A percentile compares a stretch with the other conserved stretches of the same genome.
Conservation (phyloP, 202 grass and related monocot species). For the Cymbopogon flexuosus region DNA sequence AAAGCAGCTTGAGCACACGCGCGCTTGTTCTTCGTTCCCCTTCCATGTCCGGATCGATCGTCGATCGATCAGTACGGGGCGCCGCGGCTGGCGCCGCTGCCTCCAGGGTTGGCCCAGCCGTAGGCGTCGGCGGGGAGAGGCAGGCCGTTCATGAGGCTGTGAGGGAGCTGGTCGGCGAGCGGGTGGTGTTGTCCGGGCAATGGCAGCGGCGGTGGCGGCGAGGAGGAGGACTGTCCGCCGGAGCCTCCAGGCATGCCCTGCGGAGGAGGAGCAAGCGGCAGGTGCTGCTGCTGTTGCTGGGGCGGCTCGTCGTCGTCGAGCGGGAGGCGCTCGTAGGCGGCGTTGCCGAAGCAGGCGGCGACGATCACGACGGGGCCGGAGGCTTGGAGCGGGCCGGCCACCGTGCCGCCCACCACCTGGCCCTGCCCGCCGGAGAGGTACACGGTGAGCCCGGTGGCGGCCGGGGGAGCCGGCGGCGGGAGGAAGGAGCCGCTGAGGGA, state of each 20-base stretch:
- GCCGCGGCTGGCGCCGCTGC: slow-evolving; percentile 21
- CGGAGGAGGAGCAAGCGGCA: not conserved
- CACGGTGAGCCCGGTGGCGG: slow-evolving; percentile 68
- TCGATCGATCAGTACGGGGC: slow-evolving; percentile 50
- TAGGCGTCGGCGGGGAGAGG: slow-evolving; percentile 66
- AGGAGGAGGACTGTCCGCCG: slow-evolving; percentile 36
- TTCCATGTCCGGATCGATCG: not conserved
- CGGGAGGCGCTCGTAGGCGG: slow-evolving; percentile 87
- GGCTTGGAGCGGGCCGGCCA: slow-evolving; percentile 63
- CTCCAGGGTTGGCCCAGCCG: slow-evolving; percentile 53
- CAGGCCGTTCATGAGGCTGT: slow-evolving; percentile 65
- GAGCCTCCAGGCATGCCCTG: slow-evolving; percentile 21
- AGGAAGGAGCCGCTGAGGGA: slow-evolving; percentile 88
- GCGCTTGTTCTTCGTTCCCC: not conserved
- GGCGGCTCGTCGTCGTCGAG: slow-evolving; percentile 71
- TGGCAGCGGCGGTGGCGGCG: slow-evolving; percentile 41
- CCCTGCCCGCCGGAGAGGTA: slow-evolving; percentile 89
- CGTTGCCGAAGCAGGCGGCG: slow-evolving; percentile 87
- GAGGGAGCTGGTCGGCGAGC: slow-evolving; percentile 51
- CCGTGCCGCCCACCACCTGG: slow-evolving; percentile 69
- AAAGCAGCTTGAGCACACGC: not conserved
- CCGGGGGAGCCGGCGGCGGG: slow-evolving; percentile 62
- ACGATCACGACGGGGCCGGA: slow-evolving; percentile 87
- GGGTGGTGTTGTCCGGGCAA: slow-evolving; percentile 26
- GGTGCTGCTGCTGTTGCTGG: not conserved